Evolutionary conservation across 1,284 basidiomycete species (phyloP).

Genomic region (Schizophyllum amplum): DNA sequence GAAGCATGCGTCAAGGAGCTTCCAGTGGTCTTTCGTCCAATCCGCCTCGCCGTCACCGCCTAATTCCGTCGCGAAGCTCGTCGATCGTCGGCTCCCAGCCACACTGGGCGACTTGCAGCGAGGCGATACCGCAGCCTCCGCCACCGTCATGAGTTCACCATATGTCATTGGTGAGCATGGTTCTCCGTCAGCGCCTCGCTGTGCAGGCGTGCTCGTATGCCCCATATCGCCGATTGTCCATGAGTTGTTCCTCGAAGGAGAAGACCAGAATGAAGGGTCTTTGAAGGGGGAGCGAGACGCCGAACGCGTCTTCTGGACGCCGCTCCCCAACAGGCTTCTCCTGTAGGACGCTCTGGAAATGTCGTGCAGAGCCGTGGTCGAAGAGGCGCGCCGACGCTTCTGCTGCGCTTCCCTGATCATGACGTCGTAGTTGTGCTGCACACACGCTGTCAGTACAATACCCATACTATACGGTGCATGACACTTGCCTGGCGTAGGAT

Average conservation of each 20-base stretch:
- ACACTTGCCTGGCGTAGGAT: neutral
- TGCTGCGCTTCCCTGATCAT: neutral
- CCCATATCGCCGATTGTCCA: constrained; percentile 3
- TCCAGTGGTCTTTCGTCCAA: constrained; percentile 72
- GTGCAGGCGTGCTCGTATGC: constrained; percentile 8
- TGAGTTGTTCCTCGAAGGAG: neutral
- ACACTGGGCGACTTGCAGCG: neutral
- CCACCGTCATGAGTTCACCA: neutral
- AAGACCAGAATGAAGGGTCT: neutral
- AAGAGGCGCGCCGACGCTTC: neutral
- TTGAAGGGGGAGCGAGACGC: neutral
- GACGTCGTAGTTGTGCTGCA: neutral
- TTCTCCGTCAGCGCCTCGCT: constrained; percentile 2
- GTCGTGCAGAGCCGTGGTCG: neutral
- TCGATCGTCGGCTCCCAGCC: constrained; percentile 20
- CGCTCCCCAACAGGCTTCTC: neutral
- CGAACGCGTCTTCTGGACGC: neutral
- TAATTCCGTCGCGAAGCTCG: constrained; percentile 24
- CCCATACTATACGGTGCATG: neutral
- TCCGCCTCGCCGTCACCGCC: constrained; percentile 14
- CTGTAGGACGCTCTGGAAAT: neutral
- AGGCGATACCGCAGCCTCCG: neutral
- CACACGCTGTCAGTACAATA: too few relatives aligned
- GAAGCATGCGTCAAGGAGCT: constrained; percentile 66
- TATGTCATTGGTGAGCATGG: constrained; percentile 3